A percentile compares a stretch with the other conserved stretches of the same genome.
phyloP scores from a whole-genome alignment of 768 basidiomycete species.

The Mrakia frigida region DNA sequence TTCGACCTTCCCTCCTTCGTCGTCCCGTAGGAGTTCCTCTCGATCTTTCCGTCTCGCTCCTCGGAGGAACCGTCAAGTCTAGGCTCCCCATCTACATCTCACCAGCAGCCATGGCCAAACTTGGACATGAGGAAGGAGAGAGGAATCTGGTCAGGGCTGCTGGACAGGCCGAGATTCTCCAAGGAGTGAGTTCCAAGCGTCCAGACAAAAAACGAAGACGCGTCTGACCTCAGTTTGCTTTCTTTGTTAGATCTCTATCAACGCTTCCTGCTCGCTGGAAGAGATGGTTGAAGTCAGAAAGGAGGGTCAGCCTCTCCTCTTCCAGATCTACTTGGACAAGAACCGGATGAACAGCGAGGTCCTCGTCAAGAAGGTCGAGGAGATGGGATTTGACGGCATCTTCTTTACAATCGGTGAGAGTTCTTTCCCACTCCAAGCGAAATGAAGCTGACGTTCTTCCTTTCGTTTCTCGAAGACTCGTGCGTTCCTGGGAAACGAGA shows the following conservation, averaged over 20 bases:
- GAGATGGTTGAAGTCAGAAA: conserved; percentile 44
- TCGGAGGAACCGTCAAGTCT: conserved; percentile 17
- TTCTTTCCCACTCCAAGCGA: background rate
- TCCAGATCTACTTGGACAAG: conserved; percentile 37
- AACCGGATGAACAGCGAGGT: conserved; percentile 19
- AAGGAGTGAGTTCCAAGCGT: conserved; percentile 48
- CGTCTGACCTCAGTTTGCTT: background rate
- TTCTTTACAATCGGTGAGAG: conserved; percentile 30
- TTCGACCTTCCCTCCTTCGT: conserved; percentile 40
- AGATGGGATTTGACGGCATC: conserved; percentile 23
- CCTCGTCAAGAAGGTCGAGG: conserved; percentile 28
- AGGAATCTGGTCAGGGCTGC: conserved; percentile 68
- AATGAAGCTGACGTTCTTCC: too few species aligned
- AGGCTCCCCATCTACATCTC: conserved; percentile 73
- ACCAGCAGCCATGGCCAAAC: conserved; percentile 69
- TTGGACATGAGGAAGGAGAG: conserved; percentile 84
- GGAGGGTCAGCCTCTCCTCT: conserved; percentile 42
- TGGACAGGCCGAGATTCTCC: conserved; percentile 63
- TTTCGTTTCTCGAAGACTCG: conserved; percentile 4
- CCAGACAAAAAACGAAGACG: background rate
- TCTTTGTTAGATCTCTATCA: conserved; percentile 41
- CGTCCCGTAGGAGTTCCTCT: conserved; percentile 31
- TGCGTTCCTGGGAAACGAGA: conserved; percentile 20
- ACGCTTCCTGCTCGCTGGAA: conserved; percentile 44
- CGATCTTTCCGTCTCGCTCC: conserved; percentile 4